A percentile compares a stretch with the other conserved stretches of the same genome.
These are phyloP conservation scores for Borealophlyctis nickersoniae DNA, from an alignment of 192 early-diverging fungal genomes.

Conservation along the genomic window DNA sequence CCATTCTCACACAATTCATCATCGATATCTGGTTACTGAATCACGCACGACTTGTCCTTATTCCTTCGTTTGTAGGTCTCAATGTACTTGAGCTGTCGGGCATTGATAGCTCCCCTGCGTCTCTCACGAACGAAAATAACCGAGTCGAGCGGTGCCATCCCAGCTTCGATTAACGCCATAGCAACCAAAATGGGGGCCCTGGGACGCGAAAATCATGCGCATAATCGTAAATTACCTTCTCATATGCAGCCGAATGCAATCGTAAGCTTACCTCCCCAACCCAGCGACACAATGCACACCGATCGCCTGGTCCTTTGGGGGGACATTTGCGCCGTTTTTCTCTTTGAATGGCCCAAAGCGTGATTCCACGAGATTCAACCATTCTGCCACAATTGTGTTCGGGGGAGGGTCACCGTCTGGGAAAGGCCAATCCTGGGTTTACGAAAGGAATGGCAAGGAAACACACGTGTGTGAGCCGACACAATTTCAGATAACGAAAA, in stretches of 20 bases:
- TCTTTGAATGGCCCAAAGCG: constrained; percentile 40
- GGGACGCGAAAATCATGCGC: too few relatives aligned
- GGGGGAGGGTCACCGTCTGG: constrained; percentile 71
- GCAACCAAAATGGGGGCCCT: constrained; percentile 78
- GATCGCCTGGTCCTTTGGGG: constrained; percentile 30
- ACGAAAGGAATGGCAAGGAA: background rate
- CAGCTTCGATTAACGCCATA: constrained; percentile 77
- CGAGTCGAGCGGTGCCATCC: constrained; percentile 72
- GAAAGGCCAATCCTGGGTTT: constrained; percentile 61
- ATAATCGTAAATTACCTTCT: too few relatives aligned
- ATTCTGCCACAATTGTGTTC: constrained; percentile 52
- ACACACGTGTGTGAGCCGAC: background rate
- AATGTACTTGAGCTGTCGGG: constrained; percentile 61
- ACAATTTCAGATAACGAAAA: constrained; percentile 7
- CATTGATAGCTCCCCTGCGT: constrained; percentile 76
- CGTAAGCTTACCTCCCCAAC: constrained; percentile 60
- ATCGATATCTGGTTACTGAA: background rate
- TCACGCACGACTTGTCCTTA: constrained; percentile 34
- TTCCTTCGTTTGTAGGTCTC: constrained; percentile 49
- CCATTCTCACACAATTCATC: too few relatives aligned
- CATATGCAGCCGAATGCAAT: too few relatives aligned
- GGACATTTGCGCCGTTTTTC: constrained; percentile 1
- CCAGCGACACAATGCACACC: constrained; percentile 81
- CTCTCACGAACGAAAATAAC: constrained; percentile 68
- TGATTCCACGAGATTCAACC: constrained; percentile 62